Conservation (phyloP, 768 basidiomycete genomes). For the Tephrocybe rancida region DNA sequence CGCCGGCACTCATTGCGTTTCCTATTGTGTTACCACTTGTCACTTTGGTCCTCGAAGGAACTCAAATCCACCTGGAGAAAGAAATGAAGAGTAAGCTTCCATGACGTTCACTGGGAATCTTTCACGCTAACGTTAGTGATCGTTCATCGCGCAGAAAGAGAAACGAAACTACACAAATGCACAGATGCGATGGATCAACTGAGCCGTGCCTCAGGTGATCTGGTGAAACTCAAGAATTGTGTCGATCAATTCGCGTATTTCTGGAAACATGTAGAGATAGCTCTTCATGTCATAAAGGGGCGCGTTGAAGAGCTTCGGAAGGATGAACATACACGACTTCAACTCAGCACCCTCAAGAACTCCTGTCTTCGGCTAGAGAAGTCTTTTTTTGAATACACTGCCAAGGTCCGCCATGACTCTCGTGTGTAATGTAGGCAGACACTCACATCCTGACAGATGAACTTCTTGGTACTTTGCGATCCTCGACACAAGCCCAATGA, state of each 20-base stretch:
- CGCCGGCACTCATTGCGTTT: conserved; percentile 19
- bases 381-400: conserved; percentile 1
- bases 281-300: conserved; percentile 7
- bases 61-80: conserved; percentile 13
- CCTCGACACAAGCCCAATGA: neutral
- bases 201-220: conserved; percentile 1
- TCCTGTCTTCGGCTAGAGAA: neutral
- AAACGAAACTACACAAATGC: conserved; percentile 10
- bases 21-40: conserved; percentile 18
- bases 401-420: neutral
- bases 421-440: neutral
- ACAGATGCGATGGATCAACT: conserved; percentile 7
- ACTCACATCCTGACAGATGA: neutral
- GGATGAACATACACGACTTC: neutral
- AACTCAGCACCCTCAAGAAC: conserved; percentile 1
- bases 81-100: conserved; percentile 14
- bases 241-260: conserved; percentile 13
- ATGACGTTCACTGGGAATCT: neutral
- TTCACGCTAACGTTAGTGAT: too few relatives aligned
- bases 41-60: conserved; percentile 15
- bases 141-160: conserved; percentile 13
- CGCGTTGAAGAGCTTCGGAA: conserved; percentile 12
- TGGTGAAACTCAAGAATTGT: conserved; percentile 8
- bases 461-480: neutral
- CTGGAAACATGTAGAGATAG: conserved; percentile 13